phyloP scores from a whole-genome alignment of 495 filamentous ascomycete species.

The Hypoxylon perforatum region DNA sequence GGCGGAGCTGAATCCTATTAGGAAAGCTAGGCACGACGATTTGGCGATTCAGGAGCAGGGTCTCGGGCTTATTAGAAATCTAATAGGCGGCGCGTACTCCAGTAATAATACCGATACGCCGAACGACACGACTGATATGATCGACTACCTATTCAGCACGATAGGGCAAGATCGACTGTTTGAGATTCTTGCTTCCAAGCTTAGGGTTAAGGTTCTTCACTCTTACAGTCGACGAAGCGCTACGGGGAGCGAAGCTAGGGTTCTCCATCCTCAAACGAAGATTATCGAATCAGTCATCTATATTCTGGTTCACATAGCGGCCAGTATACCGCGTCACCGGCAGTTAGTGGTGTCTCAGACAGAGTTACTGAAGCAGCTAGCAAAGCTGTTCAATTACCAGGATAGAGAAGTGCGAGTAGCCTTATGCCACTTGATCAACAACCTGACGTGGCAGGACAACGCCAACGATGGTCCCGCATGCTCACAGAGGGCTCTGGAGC shows the following conservation, averaged over 20 bases:
- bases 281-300: constrained; percentile 79
- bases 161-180: constrained; percentile 82
- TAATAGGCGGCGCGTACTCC: constrained; percentile 76
- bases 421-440: constrained; percentile 83
- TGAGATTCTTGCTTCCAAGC: constrained; percentile 77
- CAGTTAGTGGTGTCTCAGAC: constrained; percentile 68
- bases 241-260: constrained; percentile 48
- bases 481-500: constrained; percentile 70
- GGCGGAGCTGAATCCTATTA: constrained; percentile 63
- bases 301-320: constrained; percentile 86
- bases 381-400: constrained; percentile 77
- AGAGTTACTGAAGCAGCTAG: constrained; percentile 69
- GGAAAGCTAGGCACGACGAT: constrained; percentile 78
- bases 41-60: constrained; percentile 90
- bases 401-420: constrained; percentile 76
- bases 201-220: constrained; percentile 67
- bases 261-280: constrained; percentile 71
- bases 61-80: constrained; percentile 86
- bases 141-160: constrained; percentile 80
- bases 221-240: constrained; percentile 50
- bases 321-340: constrained; percentile 78
- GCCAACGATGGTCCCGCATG: constrained; percentile 69
- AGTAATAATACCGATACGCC: constrained; percentile 73
- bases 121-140: constrained; percentile 71
- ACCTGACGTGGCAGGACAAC: constrained; percentile 84